These are phyloP conservation scores for Diospyros kaki DNA, from an alignment of 148 eudicot species.

Conservation along the genomic window DNA sequence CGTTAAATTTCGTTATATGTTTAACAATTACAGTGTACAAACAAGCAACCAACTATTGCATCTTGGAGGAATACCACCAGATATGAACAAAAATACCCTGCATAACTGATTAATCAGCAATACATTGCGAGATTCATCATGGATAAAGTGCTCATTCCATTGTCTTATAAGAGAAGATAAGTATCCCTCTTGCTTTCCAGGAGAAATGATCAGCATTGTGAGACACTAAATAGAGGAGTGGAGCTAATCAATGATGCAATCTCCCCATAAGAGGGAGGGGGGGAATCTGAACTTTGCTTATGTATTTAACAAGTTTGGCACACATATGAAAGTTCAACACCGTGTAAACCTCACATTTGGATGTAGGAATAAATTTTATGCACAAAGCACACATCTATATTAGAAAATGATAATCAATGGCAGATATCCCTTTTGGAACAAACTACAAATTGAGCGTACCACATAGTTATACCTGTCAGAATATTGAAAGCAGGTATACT, in stretches of 20 bases:
- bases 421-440: not conserved
- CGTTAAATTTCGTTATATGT: not conserved
- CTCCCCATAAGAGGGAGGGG: not conserved
- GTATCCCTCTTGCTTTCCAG: not conserved
- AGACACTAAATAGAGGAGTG: not conserved
- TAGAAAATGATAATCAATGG: not conserved
- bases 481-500: constrained; percentile 79
- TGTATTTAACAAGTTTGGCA: not conserved
- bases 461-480: constrained; percentile 52
- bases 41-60: not conserved
- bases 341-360: not conserved
- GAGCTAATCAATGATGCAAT: not conserved
- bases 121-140: not conserved
- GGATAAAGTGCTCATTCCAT: not conserved
- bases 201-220: not conserved
- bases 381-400: not conserved
- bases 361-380: not conserved
- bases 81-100: not conserved
- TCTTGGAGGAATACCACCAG: not conserved
- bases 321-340: not conserved
- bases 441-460: not conserved
- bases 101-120: not conserved
- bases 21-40: not conserved
- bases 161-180: not conserved
- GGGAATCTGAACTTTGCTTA: not conserved